These are phyloP conservation scores for Deuterostichococcus epilithicus DNA, from an alignment of 139 green algal species.

Conservation along the genomic window DNA sequence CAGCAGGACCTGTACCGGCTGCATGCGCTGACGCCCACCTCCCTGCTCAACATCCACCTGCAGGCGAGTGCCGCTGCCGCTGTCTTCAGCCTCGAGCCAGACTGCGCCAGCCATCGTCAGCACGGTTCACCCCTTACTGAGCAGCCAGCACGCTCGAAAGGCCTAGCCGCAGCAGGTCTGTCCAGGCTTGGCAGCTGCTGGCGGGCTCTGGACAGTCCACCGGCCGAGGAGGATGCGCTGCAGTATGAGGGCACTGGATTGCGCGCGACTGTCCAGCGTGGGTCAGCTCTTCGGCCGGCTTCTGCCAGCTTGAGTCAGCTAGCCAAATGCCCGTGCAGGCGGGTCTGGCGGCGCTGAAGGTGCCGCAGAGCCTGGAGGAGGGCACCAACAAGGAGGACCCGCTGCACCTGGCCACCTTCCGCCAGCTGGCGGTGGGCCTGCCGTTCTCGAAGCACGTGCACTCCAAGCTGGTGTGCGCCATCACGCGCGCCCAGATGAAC, in stretches of 20 bases:
- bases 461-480: slow-evolving; percentile 84
- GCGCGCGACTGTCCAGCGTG: too few relatives aligned
- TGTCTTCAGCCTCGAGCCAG: slow-evolving; percentile 18
- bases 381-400: slow-evolving; percentile 66
- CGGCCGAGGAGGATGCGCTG: too few relatives aligned
- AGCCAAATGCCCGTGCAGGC: slow-evolving; percentile 47
- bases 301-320: too few relatives aligned
- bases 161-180: too few relatives aligned
- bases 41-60: slow-evolving; percentile 73
- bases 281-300: too few relatives aligned
- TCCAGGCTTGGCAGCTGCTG: too few relatives aligned
- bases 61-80: slow-evolving; percentile 26
- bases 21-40: slow-evolving; percentile 66
- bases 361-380: slow-evolving; percentile 44
- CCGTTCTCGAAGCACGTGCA: slow-evolving; percentile 82
- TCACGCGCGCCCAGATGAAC: slow-evolving; percentile 82
- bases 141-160: too few relatives aligned
- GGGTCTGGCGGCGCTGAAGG: slow-evolving; percentile 83
- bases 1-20: slow-evolving; percentile 73
- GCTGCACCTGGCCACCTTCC: slow-evolving; percentile 65
- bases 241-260: too few relatives aligned
- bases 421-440: slow-evolving; percentile 66
- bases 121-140: too few relatives aligned
- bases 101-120: too few relatives aligned
- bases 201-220: too few relatives aligned